Conservation (phyloP, 2,329 filamentous ascomycete genomes). For the Raffaelea ambrosiae region DNA sequence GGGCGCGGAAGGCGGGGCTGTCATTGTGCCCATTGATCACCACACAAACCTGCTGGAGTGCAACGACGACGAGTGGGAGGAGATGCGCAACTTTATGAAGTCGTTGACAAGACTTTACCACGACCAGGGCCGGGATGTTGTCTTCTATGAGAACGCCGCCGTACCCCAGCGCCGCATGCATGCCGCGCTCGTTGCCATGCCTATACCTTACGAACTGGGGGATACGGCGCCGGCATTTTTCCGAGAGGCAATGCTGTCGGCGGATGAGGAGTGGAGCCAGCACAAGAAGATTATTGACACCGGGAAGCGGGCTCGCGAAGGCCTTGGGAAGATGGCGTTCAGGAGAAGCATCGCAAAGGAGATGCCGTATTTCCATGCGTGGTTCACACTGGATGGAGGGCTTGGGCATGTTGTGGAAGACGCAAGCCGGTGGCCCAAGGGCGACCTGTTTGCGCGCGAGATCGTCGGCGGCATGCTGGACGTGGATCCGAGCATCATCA, state of each 20-base stretch:
- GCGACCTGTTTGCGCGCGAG: slow-evolving; percentile 88
- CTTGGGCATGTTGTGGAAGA: slow-evolving; percentile 91
- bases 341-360: slow-evolving; percentile 78
- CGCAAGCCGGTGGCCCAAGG: slow-evolving; percentile 71
- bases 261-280: slow-evolving; percentile 91
- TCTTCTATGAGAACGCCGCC: slow-evolving; percentile 97
- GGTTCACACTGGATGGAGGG: slow-evolving; percentile 89
- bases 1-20: slow-evolving; percentile 61
- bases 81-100: slow-evolving; percentile 99
- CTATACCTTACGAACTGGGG: slow-evolving; percentile 84
- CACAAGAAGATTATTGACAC: slow-evolving; percentile 95
- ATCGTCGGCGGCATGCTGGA: slow-evolving; percentile 90
- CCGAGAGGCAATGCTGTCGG: slow-evolving; percentile 79
- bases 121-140: slow-evolving; percentile 79
- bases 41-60: slow-evolving; percentile 89
- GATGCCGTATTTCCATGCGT: slow-evolving; percentile 97
- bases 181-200: slow-evolving; percentile 77
- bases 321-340: slow-evolving; percentile 74
- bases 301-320: slow-evolving; percentile 51
- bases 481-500: slow-evolving; percentile 70
- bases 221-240: slow-evolving; percentile 93
- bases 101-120: slow-evolving; percentile 89
- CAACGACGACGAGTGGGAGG: slow-evolving; percentile 98
- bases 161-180: slow-evolving; percentile 69
- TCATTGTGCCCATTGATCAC: slow-evolving; percentile 85